Evolutionary conservation across 129 eudicot genomes (phyloP).

Genomic region (carrot (Daucus carota)): DH1_v3.0 NC_030382.2:34777001-34777500

Average conservation of each 20-base stretch:
- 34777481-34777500: too few relatives aligned
- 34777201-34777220: slow-evolving; percentile 32
- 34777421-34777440: neutral
- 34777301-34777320: slow-evolving; percentile 47
- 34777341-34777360: neutral
- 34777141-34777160: slow-evolving; percentile 35
- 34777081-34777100: slow-evolving; percentile 48
- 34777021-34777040: neutral
- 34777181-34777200: slow-evolving; percentile 38
- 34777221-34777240: slow-evolving; percentile 53
- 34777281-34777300: slow-evolving; percentile 15
- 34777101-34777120: slow-evolving; percentile 65
- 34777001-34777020: slow-evolving; percentile 25
- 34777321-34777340: slow-evolving; percentile 23
- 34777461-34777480: too few relatives aligned
- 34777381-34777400: neutral
- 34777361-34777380: neutral
- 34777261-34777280: slow-evolving; percentile 25
- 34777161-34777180: slow-evolving; percentile 53
- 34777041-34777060: slow-evolving; percentile 48
- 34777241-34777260: slow-evolving; percentile 58
- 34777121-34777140: slow-evolving; percentile 40
- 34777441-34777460: neutral
- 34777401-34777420: neutral
- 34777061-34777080: slow-evolving; percentile 40